Evolutionary conservation across 75 land plant species (phyloP), one percentile per base, ranked within the genome.

Genomic region (Cunninghamia lanceolata): DNA sequence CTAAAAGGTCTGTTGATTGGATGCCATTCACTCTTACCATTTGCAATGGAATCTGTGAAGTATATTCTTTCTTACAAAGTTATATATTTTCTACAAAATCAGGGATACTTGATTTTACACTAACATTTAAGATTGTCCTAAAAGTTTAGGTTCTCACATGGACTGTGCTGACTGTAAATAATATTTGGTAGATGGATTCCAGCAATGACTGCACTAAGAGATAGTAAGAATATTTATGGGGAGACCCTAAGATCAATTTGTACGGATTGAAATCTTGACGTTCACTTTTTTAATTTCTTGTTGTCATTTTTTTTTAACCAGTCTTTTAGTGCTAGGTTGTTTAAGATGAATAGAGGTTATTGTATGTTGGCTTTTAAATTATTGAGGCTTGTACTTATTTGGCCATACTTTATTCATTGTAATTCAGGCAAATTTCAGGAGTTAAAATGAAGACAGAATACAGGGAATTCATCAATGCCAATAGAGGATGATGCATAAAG

Each of bases 371-470:
- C 15, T 63, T 35, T 56, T 17, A 83, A 83, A 35, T 30, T 47
- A 34, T 73, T 46, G 16, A 46, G 34, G 11, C 17, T 83, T 50
- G 43, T 1, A 35, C 11, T 83, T 47, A 50, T 46, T 54, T 19
- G 52, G 36, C 34, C 68, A 34, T 83, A 53, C 19, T 39, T 83
- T 83, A 8, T 74, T 46, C 16, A 16, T 87, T 7, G 17, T 68
- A 84, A 8, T 91, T 88, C 96, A 97, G 99, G 93, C 88, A 90
- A 85, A 91, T 97, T 38, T 75, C 99, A 40, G 99, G 99, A 73
- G 99, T 97, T 16, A 97, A 97, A 85, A 97, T 97, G 99, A 97
- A 97, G 94, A 95, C 85, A 85, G 99, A 96, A 84, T 97, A 97
- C 89, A 91, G 92, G 85, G 99, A 96, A 83, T 89, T 97, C 50